Evolutionary conservation across 2,329 filamentous ascomycete species (phyloP).

Genomic region (Alternaria brassicae): DNA sequence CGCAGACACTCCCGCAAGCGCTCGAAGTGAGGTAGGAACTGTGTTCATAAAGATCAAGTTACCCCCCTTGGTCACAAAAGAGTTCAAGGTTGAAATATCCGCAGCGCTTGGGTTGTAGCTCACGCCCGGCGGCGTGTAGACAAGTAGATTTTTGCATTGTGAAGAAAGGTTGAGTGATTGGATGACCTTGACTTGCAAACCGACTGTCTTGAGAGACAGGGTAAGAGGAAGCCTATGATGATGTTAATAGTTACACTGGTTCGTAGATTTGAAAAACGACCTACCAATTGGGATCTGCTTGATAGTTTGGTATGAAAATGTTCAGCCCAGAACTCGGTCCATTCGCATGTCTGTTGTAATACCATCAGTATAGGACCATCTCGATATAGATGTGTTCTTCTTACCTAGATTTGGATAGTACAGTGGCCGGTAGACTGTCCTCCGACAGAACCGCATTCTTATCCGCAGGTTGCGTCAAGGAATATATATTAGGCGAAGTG

Average conservation of each 20-base stretch:
- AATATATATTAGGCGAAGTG: constrained; percentile 12
- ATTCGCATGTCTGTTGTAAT: neutral
- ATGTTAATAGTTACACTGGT: neutral
- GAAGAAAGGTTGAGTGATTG: constrained; percentile 8
- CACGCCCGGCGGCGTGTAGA: constrained; percentile 13
- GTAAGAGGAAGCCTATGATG: constrained; percentile 6
- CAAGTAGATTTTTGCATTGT: constrained; percentile 8
- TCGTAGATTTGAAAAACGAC: neutral
- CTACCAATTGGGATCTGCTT: constrained; percentile 14
- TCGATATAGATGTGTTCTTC: neutral
- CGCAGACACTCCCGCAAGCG: constrained; percentile 11
- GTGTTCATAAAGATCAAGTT: constrained; percentile 13
- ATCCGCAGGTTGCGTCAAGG: constrained; percentile 3
- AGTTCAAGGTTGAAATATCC: constrained; percentile 6
- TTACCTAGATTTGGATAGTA: constrained; percentile 13
- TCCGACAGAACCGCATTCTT: neutral
- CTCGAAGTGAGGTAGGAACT: constrained; percentile 9
- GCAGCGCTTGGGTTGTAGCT: constrained; percentile 10
- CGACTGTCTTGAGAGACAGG: constrained; percentile 10
- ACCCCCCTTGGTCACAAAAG: constrained; percentile 12
- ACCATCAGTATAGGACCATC: neutral
- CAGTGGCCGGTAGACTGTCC: constrained; percentile 2
- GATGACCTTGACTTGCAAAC: constrained; percentile 11
- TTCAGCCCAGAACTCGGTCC: constrained; percentile 10
- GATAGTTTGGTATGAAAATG: constrained; percentile 8